Base-by-base conservation (phyloP, 331 rosid genomes). In the Acacia concinna region DNA sequence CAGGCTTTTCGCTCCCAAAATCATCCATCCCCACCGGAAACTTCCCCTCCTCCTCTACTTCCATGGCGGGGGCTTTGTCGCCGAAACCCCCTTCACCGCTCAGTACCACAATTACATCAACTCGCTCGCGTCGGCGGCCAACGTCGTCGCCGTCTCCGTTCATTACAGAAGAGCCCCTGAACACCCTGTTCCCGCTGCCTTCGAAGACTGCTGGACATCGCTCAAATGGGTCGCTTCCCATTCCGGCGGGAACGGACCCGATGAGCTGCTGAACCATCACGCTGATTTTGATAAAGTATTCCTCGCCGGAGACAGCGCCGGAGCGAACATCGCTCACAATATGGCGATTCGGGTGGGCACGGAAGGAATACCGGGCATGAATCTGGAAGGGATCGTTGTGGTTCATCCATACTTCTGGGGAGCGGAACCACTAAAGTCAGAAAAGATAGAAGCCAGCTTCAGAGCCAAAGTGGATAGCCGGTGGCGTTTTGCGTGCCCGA, bases 391-490 rank as follows among this genome's bases (percentile, higher is more conserved):
- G 31, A 7, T 80, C 12, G 78, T 46, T 7, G 23, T 83, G 30
- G 30, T 78, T 23, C 90, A 86, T 78, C 90, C 90, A 1, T 86
- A 34, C 46, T 86, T 86, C 64, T 81, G 86, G 87, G 87, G 86
- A 7, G 17, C 3, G 23, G 81, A 78, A 28, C 69, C 73, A 11
- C 9, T 81, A 12, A 84, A 77, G 4, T 56, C 43, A 1, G 90
- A 87, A 73, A 13, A 47, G 15, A 9, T 28, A 20, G 30, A 35
- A 9, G 47, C 46, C 13, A 1, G 47, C 6, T 3, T 0, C 17
- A 66, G 28, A 10, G 3, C 15, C 0, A 0, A 1, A 1, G 71
- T 66, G 12, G 87, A 64, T 6, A 43, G 8, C 4, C 38, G 74
- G 56, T 87, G 90, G 88, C 71, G 71, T 5, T 84, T 87, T 32